Evolutionary conservation across 2,329 filamentous ascomycete species (phyloP).

Genomic region (Colletotrichum ledebouriae): DNA sequence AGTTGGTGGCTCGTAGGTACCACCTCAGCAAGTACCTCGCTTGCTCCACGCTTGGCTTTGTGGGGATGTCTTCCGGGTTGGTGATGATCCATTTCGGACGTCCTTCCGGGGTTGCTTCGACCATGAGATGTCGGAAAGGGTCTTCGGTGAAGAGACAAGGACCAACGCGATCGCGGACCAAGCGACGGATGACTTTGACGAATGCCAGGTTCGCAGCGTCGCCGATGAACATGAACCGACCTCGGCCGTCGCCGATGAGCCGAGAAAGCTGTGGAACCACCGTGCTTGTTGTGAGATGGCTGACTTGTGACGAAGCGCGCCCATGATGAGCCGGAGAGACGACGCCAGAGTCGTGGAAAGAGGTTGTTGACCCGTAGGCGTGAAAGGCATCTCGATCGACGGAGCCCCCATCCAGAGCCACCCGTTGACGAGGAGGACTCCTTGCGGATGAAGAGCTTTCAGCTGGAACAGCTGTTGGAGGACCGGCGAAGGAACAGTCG

Average conservation of each 20-base stretch:
- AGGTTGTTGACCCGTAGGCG: conserved; percentile 4
- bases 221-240: conserved; percentile 54
- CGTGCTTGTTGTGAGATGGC: conserved; percentile 31
- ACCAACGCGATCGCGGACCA: conserved; percentile 50
- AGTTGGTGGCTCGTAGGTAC: conserved; percentile 49
- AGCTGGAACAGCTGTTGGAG: not conserved
- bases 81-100: conserved; percentile 46
- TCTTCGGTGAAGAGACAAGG: conserved; percentile 52
- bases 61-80: conserved; percentile 42
- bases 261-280: conserved; percentile 47
- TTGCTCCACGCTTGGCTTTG: conserved; percentile 45
- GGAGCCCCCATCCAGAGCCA: not conserved
- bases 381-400: conserved; percentile 14
- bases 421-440: conserved; percentile 4
- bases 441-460: conserved; percentile 12
- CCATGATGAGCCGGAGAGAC: conserved; percentile 5
- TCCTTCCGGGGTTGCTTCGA: conserved; percentile 50
- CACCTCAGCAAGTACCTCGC: conserved; percentile 49
- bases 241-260: conserved; percentile 50
- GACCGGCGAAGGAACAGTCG: conserved; percentile 44
- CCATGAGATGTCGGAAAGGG: conserved; percentile 51
- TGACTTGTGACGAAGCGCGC: conserved; percentile 20
- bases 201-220: conserved; percentile 53
- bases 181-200: conserved; percentile 51
- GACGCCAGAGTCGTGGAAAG: conserved; percentile 10